Percentiles rank a stretch among this genome's conserved stretches.
Conservation (phyloP, 23 red algal species). For the Gracilaria caudata region DNA sequence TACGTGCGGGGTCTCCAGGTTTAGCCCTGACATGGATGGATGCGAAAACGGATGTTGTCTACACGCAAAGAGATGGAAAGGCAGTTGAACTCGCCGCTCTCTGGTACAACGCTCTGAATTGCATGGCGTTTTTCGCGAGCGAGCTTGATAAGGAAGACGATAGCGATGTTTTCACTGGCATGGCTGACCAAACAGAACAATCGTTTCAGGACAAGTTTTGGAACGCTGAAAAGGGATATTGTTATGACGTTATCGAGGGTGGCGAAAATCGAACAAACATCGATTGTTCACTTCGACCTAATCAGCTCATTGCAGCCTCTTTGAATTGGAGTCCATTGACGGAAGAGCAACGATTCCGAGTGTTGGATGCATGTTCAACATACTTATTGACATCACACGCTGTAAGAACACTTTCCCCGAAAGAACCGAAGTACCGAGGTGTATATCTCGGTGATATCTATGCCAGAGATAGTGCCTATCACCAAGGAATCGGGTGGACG, state of each 20-base stretch:
- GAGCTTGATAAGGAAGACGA: slow-evolving; percentile 60
- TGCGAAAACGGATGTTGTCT: slow-evolving; percentile 60
- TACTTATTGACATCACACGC: slow-evolving; percentile 50
- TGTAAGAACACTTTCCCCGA: slow-evolving; percentile 52
- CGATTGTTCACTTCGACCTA: slow-evolving; percentile 47
- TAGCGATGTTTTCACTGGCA: slow-evolving; percentile 30
- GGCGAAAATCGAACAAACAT: slow-evolving; percentile 5
- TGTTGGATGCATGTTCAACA: slow-evolving; percentile 52
- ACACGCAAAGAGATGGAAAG: slow-evolving; percentile 61
- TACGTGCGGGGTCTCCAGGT: slow-evolving; percentile 47
- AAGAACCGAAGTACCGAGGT: slow-evolving; percentile 41
- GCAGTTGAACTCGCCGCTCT: slow-evolving; percentile 56
- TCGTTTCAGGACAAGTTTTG: slow-evolving; percentile 70
- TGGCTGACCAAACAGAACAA: slow-evolving; percentile 59
- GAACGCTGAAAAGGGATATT: slow-evolving; percentile 49
- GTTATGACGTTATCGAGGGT: slow-evolving; percentile 72
- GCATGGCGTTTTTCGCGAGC: slow-evolving; percentile 69
- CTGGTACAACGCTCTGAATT: slow-evolving; percentile 65
- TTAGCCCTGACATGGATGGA: slow-evolving; percentile 67
- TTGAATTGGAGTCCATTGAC: slow-evolving; percentile 71
- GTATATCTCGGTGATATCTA: slow-evolving; percentile 54
- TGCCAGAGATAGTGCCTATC: slow-evolving; percentile 50
- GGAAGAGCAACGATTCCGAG: slow-evolving; percentile 56
- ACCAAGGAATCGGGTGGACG: slow-evolving; percentile 59
- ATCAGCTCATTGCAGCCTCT: slow-evolving; percentile 63